Conservation (phyloP, 202 grass and related monocot species). For the Dendrocalamus latiflorus region DNA sequence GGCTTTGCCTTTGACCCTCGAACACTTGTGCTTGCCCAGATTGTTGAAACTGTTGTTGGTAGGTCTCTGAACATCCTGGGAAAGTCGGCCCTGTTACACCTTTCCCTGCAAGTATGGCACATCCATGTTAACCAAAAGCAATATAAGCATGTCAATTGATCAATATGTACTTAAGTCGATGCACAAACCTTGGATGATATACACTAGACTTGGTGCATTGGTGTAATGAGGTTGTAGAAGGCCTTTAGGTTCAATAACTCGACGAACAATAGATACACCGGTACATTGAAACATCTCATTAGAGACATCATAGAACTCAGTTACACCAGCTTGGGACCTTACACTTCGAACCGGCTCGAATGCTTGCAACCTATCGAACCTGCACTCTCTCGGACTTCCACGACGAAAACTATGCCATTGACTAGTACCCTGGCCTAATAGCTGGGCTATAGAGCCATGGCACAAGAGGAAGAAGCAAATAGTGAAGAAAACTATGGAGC, state of each 20-base stretch:
- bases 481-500: background rate
- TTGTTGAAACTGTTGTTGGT: constrained; percentile 41
- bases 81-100: constrained; percentile 31
- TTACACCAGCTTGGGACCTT: constrained; percentile 26
- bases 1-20: background rate
- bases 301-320: constrained; percentile 25
- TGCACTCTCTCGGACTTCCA: constrained; percentile 4
- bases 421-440: background rate
- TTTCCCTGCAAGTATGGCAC: background rate
- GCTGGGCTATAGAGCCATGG: constrained; percentile 19
- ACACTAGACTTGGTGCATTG: constrained; percentile 25
- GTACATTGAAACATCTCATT: constrained; percentile 27
- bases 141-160: background rate
- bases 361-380: constrained; percentile 21
- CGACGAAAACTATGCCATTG: constrained; percentile 14
- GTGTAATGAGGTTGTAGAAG: constrained; percentile 28
- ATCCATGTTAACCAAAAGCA: background rate
- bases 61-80: constrained; percentile 30
- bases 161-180: background rate
- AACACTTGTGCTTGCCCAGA: background rate
- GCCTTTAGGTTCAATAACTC: constrained; percentile 26
- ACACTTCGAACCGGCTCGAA: constrained; percentile 4
- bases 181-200: constrained; percentile 34
- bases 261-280: constrained; percentile 1
- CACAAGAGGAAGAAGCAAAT: constrained; percentile 19